Conservation (phyloP, 129 eudicot species). For the Heracleum sosnowskyi region DNA sequence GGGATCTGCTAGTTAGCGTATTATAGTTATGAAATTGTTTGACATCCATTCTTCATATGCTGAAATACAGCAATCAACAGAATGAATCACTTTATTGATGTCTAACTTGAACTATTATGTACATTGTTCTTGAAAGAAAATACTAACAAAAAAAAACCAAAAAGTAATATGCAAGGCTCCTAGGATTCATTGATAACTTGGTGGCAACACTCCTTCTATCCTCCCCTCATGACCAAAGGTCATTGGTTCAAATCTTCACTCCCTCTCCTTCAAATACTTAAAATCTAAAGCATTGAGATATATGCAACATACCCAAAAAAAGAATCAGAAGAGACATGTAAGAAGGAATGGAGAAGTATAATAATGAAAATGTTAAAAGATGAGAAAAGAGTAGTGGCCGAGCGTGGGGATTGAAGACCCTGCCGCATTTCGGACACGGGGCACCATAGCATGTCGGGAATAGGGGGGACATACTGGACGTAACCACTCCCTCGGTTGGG, state of each 20-base stretch:
- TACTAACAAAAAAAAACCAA: not conserved
- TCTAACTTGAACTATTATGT: not conserved
- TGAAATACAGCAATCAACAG: not conserved
- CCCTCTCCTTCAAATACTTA: not conserved
- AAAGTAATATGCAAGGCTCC: not conserved
- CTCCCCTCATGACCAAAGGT: not conserved
- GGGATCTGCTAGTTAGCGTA: not conserved
- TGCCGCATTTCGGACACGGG: too few species aligned
- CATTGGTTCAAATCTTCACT: not conserved
- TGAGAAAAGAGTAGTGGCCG: not conserved
- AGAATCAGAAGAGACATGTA: not conserved
- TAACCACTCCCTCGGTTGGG: too few species aligned
- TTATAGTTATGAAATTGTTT: not conserved
- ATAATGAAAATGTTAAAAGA: not conserved
- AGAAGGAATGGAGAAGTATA: not conserved
- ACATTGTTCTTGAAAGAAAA: not conserved
- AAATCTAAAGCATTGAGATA: not conserved
- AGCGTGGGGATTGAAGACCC: too few species aligned
- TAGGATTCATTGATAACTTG: not conserved
- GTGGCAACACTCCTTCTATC: not conserved
- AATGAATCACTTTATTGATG: not conserved
- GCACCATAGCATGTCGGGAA: too few species aligned
- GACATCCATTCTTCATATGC: not conserved
- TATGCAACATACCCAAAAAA: not conserved
- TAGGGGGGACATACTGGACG: too few species aligned